Base-by-base conservation (phyloP, 2,329 filamentous ascomycete genomes). In the Penicillium decumbens region DNA sequence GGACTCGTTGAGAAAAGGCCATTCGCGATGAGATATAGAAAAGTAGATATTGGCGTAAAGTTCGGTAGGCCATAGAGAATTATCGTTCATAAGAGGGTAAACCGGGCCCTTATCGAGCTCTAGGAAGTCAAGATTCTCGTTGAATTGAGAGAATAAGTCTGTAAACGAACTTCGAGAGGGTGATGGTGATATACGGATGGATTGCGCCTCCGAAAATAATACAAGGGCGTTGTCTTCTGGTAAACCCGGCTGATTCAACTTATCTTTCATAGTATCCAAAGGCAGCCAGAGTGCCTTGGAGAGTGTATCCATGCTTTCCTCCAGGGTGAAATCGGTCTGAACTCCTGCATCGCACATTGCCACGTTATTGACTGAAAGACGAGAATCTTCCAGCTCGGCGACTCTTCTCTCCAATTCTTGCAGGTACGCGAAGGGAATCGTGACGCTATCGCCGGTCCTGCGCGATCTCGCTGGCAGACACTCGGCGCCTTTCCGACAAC, bases 1-100 rank as follows among this genome's bases (percentile, higher is more conserved):
- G 10, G 47, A 43, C 15, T 62, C 51, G 32, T 64, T 55, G 6
- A 64, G 40, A 24, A 64, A 63, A 4, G 62, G 62, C 62, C 62
- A 64, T 39, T 60, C 58, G 18, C 60, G 59, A 40, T 64, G 56
- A 6, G 58, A 57, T 44, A 63, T 59, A 1, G 56, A 56, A 18
- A 64, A 63, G 47, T 62, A 64, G 7, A 64, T 40, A 27, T 59
- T 62, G 12, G 58, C 53, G 45, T 64, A 64, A 7, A 62, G 55
- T 37, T 63, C 61, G 15, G 53, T 55, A 8, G 58, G 47, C 58
- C 58, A 63, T 10, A 44, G 48, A 0, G 58, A 47, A 15, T 58
- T 41, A 6, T 52, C 53, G 8, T 43, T 42, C 3, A 47, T 39
- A 9, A 52, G 25, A 9, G 57, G 39, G 20, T 46, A 53, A 9